A percentile compares a stretch with the other conserved stretches of the same genome.
phyloP scores from a whole-genome alignment of 768 basidiomycete genomes.

The Phallus indusiatus region DNA sequence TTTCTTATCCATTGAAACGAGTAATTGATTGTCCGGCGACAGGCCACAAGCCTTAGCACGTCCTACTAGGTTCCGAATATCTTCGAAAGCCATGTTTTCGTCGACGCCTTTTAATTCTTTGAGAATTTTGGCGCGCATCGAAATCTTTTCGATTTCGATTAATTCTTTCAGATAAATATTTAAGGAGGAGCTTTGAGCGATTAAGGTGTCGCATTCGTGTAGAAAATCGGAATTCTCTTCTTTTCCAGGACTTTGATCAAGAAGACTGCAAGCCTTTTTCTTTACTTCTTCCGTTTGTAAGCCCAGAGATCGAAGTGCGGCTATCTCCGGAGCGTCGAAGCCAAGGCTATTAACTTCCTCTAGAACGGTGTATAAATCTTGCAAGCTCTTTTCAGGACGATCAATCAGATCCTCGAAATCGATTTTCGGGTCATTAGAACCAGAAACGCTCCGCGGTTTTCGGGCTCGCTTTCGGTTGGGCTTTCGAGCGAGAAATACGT shows the following conservation, averaged over 20 bases:
- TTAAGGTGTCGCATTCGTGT: conserved; percentile 60
- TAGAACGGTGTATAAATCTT: conserved; percentile 62
- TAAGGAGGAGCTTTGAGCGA: conserved; percentile 61
- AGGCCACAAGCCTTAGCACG: conserved; percentile 66
- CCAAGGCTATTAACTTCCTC: conserved; percentile 68
- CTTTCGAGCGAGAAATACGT: conserved; percentile 69
- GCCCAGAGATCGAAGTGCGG: conserved; percentile 41
- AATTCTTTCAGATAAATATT: conserved; percentile 83
- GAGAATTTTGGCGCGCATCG: conserved; percentile 68
- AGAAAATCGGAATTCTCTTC: conserved; percentile 49
- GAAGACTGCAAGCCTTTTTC: conserved; percentile 41
- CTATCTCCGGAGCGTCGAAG: conserved; percentile 77
- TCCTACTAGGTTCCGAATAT: conserved; percentile 61
- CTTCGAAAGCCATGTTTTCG: conserved; percentile 58
- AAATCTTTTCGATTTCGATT: conserved; percentile 66
- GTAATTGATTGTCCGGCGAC: conserved; percentile 50
- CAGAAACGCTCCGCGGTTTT: conserved; percentile 46
- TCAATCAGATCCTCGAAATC: conserved; percentile 47
- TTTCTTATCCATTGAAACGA: conserved; percentile 55
- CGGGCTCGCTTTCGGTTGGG: conserved; percentile 71
- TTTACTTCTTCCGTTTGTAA: conserved; percentile 58
- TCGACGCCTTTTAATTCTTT: conserved; percentile 68
- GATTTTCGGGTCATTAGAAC: conserved; percentile 28
- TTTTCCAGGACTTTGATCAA: conserved; percentile 32
- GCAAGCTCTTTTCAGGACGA: conserved; percentile 59